phyloP scores from a whole-genome alignment of 164 flowering plant species.

The Dillenia suffruticosa region DNA sequence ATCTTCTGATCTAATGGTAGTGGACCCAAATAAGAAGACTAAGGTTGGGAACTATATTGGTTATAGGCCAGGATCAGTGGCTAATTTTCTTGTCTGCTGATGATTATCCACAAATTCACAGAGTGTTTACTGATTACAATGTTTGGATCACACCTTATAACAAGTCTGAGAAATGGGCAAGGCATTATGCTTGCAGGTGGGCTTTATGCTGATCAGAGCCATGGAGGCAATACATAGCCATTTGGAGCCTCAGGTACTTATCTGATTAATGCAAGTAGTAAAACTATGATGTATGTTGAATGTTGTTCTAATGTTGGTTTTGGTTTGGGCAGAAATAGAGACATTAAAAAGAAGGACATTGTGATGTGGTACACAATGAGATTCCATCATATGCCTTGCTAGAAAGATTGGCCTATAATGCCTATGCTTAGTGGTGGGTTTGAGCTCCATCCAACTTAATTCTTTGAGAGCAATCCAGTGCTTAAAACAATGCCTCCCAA shows the following conservation, averaged over 20 bases:
- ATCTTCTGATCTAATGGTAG: conserved; percentile 37
- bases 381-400: conserved; percentile 26
- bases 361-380: conserved; percentile 29
- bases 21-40: conserved; percentile 57
- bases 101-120: conserved; percentile 66
- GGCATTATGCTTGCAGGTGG: too few species aligned
- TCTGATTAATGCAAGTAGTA: too few species aligned
- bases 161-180: conserved; percentile 71
- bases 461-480: conserved; percentile 39
- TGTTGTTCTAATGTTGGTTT: background rate
- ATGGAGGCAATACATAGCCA: conserved; percentile 50
- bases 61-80: conserved; percentile 43
- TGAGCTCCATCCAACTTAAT: conserved; percentile 37
- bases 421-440: conserved; percentile 31
- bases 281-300: background rate
- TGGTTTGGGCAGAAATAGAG: conserved; percentile 17
- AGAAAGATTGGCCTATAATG: conserved; percentile 31
- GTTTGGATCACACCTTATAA: conserved; percentile 66
- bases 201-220: conserved; percentile 54
- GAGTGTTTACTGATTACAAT: conserved; percentile 54
- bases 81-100: conserved; percentile 48
- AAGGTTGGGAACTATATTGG: conserved; percentile 56
- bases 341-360: conserved; percentile 22
- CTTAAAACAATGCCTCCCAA: conserved; percentile 13
- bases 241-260: conserved; percentile 20